These are phyloP conservation scores for Suillus brevipes DNA, from an alignment of 768 basidiomycete genomes.

Conservation along the genomic window DNA sequence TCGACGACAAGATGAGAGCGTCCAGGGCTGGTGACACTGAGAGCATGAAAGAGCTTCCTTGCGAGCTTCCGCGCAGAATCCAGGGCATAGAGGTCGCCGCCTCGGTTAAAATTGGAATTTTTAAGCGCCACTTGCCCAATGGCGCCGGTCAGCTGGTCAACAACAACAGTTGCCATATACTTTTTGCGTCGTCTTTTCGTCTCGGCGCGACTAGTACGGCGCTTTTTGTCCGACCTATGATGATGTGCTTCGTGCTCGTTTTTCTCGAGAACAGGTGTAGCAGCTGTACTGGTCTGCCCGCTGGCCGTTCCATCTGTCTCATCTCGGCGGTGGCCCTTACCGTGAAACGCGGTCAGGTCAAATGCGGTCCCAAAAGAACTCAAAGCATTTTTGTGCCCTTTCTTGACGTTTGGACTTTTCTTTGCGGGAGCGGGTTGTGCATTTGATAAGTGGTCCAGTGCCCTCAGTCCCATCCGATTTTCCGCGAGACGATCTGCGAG, in stretches of 20 bases:
- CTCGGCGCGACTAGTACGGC: slow-evolving; percentile 26
- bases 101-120: slow-evolving; percentile 58
- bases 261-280: slow-evolving; percentile 14
- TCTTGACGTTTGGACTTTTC: slow-evolving; percentile 42
- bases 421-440: slow-evolving; percentile 48
- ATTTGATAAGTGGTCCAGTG: slow-evolving; percentile 70
- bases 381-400: slow-evolving; percentile 44
- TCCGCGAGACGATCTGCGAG: slow-evolving; percentile 72
- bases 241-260: slow-evolving; percentile 14
- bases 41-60: slow-evolving; percentile 61
- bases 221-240: slow-evolving; percentile 17
- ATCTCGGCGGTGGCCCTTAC: slow-evolving; percentile 8
- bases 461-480: slow-evolving; percentile 68
- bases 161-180: slow-evolving; percentile 63
- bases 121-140: slow-evolving; percentile 74
- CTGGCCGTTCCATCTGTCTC: slow-evolving; percentile 10
- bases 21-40: slow-evolving; percentile 60
- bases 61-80: slow-evolving; percentile 68
- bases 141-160: slow-evolving; percentile 64
- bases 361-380: slow-evolving; percentile 39
- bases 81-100: slow-evolving; percentile 53
- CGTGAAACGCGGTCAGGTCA: slow-evolving; percentile 28
- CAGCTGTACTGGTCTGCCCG: slow-evolving; percentile 19
- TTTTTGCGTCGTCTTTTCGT: slow-evolving; percentile 45
- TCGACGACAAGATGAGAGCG: slow-evolving; percentile 65